Evolutionary conservation across 192 early-diverging fungal species (phyloP).

Genomic region (Coemansia sp.): DNA sequence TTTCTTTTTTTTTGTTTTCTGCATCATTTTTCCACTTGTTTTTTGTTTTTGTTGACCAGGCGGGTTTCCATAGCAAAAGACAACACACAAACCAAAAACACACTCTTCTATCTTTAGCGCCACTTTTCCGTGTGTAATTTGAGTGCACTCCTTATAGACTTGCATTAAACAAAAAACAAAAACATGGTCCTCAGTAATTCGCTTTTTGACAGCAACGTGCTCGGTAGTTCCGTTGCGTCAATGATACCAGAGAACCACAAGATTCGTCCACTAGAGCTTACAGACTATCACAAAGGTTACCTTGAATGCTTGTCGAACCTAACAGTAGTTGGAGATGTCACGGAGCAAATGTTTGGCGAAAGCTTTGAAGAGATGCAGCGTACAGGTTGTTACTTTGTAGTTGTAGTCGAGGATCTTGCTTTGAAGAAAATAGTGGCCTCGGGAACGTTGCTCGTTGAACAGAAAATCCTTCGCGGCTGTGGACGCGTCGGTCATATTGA

Average conservation of each 20-base stretch:
- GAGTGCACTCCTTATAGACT: background rate
- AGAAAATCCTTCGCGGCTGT: conserved; percentile 83
- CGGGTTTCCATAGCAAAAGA: background rate
- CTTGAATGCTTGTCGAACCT: conserved; percentile 71
- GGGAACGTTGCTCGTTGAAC: conserved; percentile 85
- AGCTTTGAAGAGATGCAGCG: conserved; percentile 75
- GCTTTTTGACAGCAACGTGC: conserved; percentile 55
- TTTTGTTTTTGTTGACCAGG: background rate
- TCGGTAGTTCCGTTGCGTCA: conserved; percentile 63
- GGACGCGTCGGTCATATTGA: conserved; percentile 92
- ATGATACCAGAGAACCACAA: conserved; percentile 66
- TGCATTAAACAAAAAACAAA: too few relatives aligned
- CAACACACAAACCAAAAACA: background rate
- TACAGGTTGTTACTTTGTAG: conserved; percentile 66
- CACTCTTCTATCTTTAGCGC: conserved; percentile 1
- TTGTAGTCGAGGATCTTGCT: conserved; percentile 75
- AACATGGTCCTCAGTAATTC: conserved; percentile 42
- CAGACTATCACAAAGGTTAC: conserved; percentile 79
- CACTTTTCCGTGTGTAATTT: background rate
- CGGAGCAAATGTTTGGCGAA: conserved; percentile 71
- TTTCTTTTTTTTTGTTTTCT: background rate
- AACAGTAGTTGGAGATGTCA: conserved; percentile 73
- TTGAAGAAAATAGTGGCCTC: conserved; percentile 69
- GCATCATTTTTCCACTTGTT: background rate
- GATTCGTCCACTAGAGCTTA: conserved; percentile 71